These are phyloP conservation scores for Brassica carinata DNA, from an alignment of 345 rosid genomes.

Conservation along the genomic window DNA sequence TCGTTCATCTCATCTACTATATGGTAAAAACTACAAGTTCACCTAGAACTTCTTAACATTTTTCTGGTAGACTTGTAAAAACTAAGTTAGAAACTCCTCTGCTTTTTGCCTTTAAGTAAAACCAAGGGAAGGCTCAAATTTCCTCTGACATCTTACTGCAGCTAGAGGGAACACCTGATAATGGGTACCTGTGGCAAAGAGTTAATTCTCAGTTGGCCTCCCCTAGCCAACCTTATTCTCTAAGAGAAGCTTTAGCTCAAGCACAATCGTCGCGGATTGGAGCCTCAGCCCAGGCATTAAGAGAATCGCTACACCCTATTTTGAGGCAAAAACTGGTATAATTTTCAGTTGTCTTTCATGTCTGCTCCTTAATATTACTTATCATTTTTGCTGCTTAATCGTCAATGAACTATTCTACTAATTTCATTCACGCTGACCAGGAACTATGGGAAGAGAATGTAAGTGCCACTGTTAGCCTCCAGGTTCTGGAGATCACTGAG, in stretches of 20 bases:
- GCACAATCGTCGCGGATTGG: slow-evolving; percentile 98
- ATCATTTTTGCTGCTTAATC: slow-evolving; percentile 12
- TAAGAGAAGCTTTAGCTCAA: slow-evolving; percentile 98
- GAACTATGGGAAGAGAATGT: slow-evolving; percentile 99
- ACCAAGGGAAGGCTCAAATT: not conserved
- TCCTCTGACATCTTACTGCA: slow-evolving; percentile 46
- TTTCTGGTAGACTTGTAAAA: slow-evolving; percentile 14
- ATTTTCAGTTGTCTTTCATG: slow-evolving; percentile 13
- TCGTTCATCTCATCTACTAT: slow-evolving; percentile 20
- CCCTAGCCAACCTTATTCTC: slow-evolving; percentile 97
- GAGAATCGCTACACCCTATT: slow-evolving; percentile 95
- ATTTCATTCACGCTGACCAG: slow-evolving; percentile 51
- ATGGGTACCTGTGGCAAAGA: slow-evolving; percentile 92
- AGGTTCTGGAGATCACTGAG: slow-evolving; percentile 90
- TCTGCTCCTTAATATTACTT: slow-evolving; percentile 15
- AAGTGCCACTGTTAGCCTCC: slow-evolving; percentile 96
- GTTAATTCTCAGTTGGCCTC: slow-evolving; percentile 97
- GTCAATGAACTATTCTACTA: slow-evolving; percentile 13
- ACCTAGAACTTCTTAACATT: not conserved
- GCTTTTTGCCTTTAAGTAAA: slow-evolving; percentile 15
- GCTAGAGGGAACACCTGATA: slow-evolving; percentile 96
- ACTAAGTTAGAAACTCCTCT: slow-evolving; percentile 15
- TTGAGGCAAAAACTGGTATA: slow-evolving; percentile 92
- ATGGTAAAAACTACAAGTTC: slow-evolving; percentile 8
- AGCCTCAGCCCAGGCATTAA: slow-evolving; percentile 95